These are phyloP conservation scores for Irpex sp. DNA, from an alignment of 1,284 basidiomycete genomes.

Conservation along the genomic window DNA sequence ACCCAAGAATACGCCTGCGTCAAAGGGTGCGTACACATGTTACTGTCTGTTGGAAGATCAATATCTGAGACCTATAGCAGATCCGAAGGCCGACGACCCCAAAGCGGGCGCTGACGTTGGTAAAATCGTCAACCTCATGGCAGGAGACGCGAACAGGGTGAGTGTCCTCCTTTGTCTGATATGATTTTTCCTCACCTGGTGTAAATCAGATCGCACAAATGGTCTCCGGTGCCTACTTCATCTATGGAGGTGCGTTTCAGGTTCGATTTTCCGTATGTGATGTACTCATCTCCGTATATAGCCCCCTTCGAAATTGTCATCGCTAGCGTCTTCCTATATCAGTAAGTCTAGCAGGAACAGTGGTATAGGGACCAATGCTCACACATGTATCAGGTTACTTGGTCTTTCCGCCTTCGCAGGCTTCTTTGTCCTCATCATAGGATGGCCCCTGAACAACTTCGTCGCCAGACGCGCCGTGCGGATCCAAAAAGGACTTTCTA, in stretches of 20 bases:
- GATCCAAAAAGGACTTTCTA: conserved; percentile 72
- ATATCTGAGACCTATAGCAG: not conserved
- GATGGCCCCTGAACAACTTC: conserved; percentile 72
- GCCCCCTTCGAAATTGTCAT: conserved; percentile 82
- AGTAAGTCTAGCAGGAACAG: conserved; percentile 39
- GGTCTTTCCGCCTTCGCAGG: conserved; percentile 86
- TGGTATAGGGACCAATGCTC: not conserved
- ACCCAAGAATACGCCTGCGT: conserved; percentile 33
- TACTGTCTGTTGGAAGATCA: not conserved
- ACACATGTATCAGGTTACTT: conserved; percentile 53
- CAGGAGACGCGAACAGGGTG: conserved; percentile 59
- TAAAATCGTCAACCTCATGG: conserved; percentile 80
- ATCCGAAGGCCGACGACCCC: conserved; percentile 48
- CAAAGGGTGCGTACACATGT: conserved; percentile 1
- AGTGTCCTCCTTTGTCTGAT: not conserved
- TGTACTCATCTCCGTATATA: conserved; percentile 11
- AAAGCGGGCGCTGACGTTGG: conserved; percentile 71
- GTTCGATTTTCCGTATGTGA: not conserved
- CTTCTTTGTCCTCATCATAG: conserved; percentile 69
- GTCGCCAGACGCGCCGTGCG: conserved; percentile 58
- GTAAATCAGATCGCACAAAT: conserved; percentile 39
- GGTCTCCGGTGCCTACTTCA: conserved; percentile 51
- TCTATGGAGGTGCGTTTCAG: conserved; percentile 52
- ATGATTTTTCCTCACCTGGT: not conserved
- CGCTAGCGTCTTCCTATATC: conserved; percentile 75